Base-by-base conservation (phyloP, 208 protist genomes). In the Acanthamoeba sp. region DNA sequence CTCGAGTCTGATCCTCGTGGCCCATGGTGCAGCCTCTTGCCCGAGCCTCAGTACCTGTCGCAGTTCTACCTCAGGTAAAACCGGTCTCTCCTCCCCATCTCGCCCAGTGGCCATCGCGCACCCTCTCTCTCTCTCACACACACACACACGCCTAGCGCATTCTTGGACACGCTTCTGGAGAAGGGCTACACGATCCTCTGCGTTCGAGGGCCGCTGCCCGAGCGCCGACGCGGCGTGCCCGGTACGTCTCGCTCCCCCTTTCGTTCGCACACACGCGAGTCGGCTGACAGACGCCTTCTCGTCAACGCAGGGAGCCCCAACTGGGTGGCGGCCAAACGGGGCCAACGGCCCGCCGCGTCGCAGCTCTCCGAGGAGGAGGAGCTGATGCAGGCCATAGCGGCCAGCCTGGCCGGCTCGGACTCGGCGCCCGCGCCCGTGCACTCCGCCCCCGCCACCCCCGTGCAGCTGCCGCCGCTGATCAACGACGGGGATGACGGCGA, bases 21-120 rank as follows among this genome's bases (percentile, higher is more conserved):
- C 29, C 42, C 27, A 55, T 24, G 12, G 36, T 78, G 0, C 27
- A 93, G 89, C 27, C 66, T 93, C 5, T 36, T 93, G 18, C 36
- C 59, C 14, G 89, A 93, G 32, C 89, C 89, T 1, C 89, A 93
- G 27, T 82, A 93, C 89, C 64, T 93, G 64, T 93, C 89, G 48
- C 64, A 27, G 20, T 93, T 93, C 36, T 93, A 93, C n/a, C 50
- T 93, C 12, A 93, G 89, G 89, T 93, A 34, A 10, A 22, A 29
- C 59, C 48, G 10, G n/a, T 73, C 64, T 42, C 5, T 7, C 14
- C 40, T 50, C 24, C 71, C 42, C 71, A 22, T 73, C 64, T 22
- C 64, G 9, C 64, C 32, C 20, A 6, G 24, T 73, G 24, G 24
- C 7, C 64, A 73, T 66, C 45, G 5, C 22, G 12, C 50, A 34